A percentile compares a stretch with the other conserved stretches of the same genome.
Evolutionary conservation across 352 stramenopile species (phyloP).

Genomic region (Aphanomyces invadans): DNA sequence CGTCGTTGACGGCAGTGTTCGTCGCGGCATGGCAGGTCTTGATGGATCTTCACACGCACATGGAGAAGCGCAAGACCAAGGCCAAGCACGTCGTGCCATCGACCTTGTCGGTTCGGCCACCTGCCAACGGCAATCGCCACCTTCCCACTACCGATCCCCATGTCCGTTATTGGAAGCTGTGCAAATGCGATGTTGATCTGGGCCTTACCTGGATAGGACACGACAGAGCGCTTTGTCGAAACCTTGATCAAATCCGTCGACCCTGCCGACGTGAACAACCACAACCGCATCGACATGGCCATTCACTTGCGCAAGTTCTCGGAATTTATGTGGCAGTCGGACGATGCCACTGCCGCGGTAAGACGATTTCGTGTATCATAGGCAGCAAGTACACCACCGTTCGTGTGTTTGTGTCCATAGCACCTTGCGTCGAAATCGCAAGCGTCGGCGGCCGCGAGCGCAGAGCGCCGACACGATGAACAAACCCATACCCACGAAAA

Average conservation of each 20-base stretch:
- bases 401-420: background rate
- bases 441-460: constrained; percentile 28
- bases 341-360: constrained; percentile 44
- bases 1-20: constrained; percentile 32
- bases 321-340: constrained; percentile 44
- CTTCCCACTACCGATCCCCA: constrained; percentile 21
- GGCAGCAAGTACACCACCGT: background rate
- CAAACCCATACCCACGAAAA: constrained; percentile 50
- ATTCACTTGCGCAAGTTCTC: constrained; percentile 56
- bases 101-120: constrained; percentile 8
- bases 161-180: no score
- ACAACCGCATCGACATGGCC: constrained; percentile 62
- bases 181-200: constrained; percentile 17
- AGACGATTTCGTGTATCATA: background rate
- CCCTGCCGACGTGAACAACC: constrained; percentile 40
- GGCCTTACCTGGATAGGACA: constrained; percentile 26
- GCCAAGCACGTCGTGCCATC: background rate
- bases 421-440: constrained; percentile 31
- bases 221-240: constrained; percentile 50
- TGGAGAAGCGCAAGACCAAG: constrained; percentile 30
- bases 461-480: constrained; percentile 26
- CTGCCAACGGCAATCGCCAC: constrained; percentile 14
- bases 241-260: constrained; percentile 36
- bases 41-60: constrained; percentile 48
- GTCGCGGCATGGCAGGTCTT: constrained; percentile 43